Evolutionary conservation across 225 moss, liverwort and hornwort species (phyloP).

Genomic region (Anthoceros angustus): DNA sequence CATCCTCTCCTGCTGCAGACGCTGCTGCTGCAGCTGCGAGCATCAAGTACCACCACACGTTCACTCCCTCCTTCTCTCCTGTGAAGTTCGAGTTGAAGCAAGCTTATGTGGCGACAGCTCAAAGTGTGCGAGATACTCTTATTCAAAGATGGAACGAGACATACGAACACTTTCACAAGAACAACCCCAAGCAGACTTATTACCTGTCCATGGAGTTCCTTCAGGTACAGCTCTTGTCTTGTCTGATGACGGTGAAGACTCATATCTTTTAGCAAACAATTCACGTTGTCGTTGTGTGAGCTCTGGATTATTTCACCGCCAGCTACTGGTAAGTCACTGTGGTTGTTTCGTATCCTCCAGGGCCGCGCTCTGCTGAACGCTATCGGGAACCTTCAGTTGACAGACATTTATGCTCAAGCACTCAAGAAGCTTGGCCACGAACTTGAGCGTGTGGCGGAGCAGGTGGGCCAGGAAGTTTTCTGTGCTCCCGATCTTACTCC

Average conservation of each 20-base stretch:
- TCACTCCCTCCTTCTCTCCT: conserved; percentile 46
- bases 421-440: conserved; percentile 59
- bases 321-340: background rate
- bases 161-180: conserved; percentile 46
- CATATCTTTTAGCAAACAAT: background rate
- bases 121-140: conserved; percentile 61
- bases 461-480: conserved; percentile 20
- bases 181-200: conserved; percentile 71
- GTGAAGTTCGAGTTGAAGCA: conserved; percentile 60
- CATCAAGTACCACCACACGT: conserved; percentile 71
- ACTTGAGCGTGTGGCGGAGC: conserved; percentile 50
- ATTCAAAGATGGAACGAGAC: conserved; percentile 76
- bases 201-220: conserved; percentile 94
- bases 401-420: conserved; percentile 48
- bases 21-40: conserved; percentile 40
- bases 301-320: too few relatives aligned
- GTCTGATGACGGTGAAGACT: background rate
- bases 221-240: conserved; percentile 33
- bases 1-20: conserved; percentile 46
- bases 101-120: conserved; percentile 71
- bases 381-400: conserved; percentile 67
- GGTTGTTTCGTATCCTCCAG: conserved; percentile 18
- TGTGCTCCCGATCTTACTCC: background rate
- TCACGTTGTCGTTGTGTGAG: background rate
- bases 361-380: conserved; percentile 86